Evolutionary conservation across 129 eudicot species (phyloP), one percentile per base, ranked within the genome.

Genomic region (Saposhnikovia divaricata): DNA sequence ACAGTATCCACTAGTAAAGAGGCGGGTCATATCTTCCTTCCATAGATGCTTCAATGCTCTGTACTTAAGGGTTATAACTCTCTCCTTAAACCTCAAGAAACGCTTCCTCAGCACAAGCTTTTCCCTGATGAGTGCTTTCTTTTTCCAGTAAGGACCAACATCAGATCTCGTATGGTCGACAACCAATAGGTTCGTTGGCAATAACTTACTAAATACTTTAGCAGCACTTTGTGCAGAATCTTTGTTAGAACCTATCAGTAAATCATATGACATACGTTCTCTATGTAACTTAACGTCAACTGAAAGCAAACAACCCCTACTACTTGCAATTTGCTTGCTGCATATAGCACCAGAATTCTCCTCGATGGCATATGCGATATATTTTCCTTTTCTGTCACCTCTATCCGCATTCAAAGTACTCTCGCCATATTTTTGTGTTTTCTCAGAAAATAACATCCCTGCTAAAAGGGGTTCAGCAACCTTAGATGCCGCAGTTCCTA

Each of bases 31-130:
- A 65, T 90, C 90, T 86, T 92, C 92, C 81, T 89, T 90, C 97
- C 98, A 96, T n/a, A 89, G 82, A 78, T 90, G 86, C 63, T 84
- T 96, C 79, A 86, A 82, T n/a, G 86, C 90, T 57, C 86, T 85
- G 82, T 84, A 96, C 89, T 96, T 92, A 15, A 89, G 84, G 13
- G 85, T 77, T 44, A 82, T 44, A 40, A 85, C 95, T 79, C 89
- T 89, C 84, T 92, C 99, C 82, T 91, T 96, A 44, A 92, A 87
- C 37, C 72, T 88, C 59, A 83, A 23, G 50, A 78, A 87, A 46
- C 85, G 89, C 81, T 92, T 92, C 87, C 90, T 90, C 87, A 6
- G 72, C 8, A 78, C 75, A 80, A 89, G 80, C 69, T 66, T 90
- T 50, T 87, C 85, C 87, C 76, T 83, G 6, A 90, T 66, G 77